These are phyloP conservation scores for Fusarium denticulatum DNA, from an alignment of 2,329 filamentous ascomycete genomes.

Conservation along the genomic window DNA sequence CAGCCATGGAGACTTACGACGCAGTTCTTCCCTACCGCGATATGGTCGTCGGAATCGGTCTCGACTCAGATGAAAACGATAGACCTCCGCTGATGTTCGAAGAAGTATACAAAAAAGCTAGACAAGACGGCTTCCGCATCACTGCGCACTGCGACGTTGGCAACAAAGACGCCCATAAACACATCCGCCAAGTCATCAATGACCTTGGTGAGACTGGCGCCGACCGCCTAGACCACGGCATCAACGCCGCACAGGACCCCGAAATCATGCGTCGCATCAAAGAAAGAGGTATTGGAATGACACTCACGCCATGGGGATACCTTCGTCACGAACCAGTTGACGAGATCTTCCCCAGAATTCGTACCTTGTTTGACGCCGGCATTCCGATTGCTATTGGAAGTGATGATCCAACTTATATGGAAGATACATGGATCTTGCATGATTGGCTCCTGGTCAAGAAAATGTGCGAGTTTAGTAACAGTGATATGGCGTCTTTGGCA, in stretches of 20 bases:
- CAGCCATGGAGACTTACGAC: constrained; percentile 70
- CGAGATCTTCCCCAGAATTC: constrained; percentile 59
- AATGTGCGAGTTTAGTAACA: constrained; percentile 12
- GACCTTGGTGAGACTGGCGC: constrained; percentile 69
- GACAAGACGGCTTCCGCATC: constrained; percentile 54
- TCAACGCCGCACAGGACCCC: constrained; percentile 68
- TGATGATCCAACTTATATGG: constrained; percentile 79
- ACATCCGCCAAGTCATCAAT: constrained; percentile 58
- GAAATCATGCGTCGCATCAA: constrained; percentile 67
- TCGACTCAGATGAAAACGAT: constrained; percentile 58
- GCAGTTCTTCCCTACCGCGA: constrained; percentile 50
- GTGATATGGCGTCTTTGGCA: constrained; percentile 54
- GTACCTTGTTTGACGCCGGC: constrained; percentile 67
- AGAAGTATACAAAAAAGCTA: constrained; percentile 49
- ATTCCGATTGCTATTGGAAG: constrained; percentile 76
- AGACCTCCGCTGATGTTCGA: constrained; percentile 57
- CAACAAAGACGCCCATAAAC: constrained; percentile 56
- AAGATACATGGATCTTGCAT: constrained; percentile 60
- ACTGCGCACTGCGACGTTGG: constrained; percentile 63
- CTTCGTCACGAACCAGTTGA: constrained; percentile 32
- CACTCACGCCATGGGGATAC: constrained; percentile 67
- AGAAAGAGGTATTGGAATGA: constrained; percentile 66
- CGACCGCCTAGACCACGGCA: constrained; percentile 77
- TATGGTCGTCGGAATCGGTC: constrained; percentile 56
- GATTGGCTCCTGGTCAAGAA: constrained; percentile 47